Percentiles rank a stretch among this genome's conserved stretches.
phyloP scores from a whole-genome alignment of 148 eudicot genomes.

The Fagopyrum tataricum region DNA sequence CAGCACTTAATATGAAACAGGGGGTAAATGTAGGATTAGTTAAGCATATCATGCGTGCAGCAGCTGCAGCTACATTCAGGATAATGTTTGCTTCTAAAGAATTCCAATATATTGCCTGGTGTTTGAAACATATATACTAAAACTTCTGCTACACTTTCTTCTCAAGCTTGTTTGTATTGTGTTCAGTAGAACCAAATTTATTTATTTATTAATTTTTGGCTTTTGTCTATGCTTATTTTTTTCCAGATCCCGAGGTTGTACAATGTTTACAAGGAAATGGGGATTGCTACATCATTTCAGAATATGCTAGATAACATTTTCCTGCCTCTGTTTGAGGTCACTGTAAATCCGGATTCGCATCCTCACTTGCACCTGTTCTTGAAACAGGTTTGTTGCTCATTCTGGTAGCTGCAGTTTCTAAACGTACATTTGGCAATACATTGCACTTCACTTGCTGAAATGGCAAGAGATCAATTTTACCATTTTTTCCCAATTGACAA shows the following conservation, averaged over 20 bases:
- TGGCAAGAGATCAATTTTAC: background rate
- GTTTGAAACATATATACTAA: background rate
- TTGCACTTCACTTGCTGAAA: background rate
- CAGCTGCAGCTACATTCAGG: background rate
- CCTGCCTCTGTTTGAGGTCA: slow-evolving; percentile 71
- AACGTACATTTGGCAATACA: background rate
- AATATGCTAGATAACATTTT: slow-evolving; percentile 70
- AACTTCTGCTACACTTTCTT: background rate
- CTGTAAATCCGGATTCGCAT: slow-evolving; percentile 72
- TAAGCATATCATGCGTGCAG: background rate
- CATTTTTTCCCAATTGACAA: background rate
- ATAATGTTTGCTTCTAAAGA: background rate
- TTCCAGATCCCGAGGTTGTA: slow-evolving; percentile 70
- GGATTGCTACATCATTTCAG: slow-evolving; percentile 73
- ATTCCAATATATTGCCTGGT: background rate
- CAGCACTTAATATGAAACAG: too few relatives aligned
- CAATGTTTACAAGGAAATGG: slow-evolving; percentile 75
- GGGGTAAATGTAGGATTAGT: background rate
- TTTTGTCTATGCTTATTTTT: background rate
- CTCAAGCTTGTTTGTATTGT: background rate
- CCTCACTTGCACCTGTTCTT: slow-evolving; percentile 68
- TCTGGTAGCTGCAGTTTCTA: background rate
- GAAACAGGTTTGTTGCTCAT: slow-evolving; percentile 49
- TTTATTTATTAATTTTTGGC: background rate
- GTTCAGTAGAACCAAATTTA: background rate